Evolutionary conservation across 2,329 filamentous ascomycete genomes (phyloP).

Genomic region (Waltergamsia citrina): DNA sequence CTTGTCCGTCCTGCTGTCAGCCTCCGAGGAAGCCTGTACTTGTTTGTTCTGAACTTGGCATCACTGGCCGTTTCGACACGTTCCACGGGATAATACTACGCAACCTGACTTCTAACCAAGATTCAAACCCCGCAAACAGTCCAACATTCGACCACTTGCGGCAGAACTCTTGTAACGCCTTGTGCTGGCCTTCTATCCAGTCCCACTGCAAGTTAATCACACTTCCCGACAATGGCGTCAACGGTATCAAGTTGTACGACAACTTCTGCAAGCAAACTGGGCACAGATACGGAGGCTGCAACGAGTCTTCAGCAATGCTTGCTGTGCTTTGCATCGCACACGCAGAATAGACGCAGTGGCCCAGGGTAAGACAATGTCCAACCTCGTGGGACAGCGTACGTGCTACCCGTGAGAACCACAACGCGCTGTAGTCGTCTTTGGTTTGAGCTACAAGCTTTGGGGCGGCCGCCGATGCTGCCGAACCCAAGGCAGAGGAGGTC

Average conservation of each 20-base stretch:
- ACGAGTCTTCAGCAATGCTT: slow-evolving; percentile 44
- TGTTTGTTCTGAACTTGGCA: too few relatives aligned
- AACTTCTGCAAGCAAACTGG: slow-evolving; percentile 50
- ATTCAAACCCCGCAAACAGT: slow-evolving; percentile 34
- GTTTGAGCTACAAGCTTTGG: slow-evolving; percentile 11
- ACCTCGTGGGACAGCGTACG: slow-evolving; percentile 56
- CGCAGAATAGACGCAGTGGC: slow-evolving; percentile 56
- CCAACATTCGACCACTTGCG: slow-evolving; percentile 23
- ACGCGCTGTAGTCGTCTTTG: slow-evolving; percentile 17
- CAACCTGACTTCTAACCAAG: slow-evolving; percentile 26
- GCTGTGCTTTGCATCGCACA: slow-evolving; percentile 55
- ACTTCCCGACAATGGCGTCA: slow-evolving; percentile 14
- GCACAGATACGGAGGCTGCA: slow-evolving; percentile 56
- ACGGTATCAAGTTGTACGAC: slow-evolving; percentile 9
- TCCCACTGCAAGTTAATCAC: slow-evolving; percentile 9
- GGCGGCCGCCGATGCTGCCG: slow-evolving; percentile 21
- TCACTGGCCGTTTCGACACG: too few relatives aligned
- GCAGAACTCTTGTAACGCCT: slow-evolving; percentile 30
- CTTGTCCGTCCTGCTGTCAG: too few relatives aligned
- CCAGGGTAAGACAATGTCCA: slow-evolving; percentile 58
- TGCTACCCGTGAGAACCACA: slow-evolving; percentile 50
- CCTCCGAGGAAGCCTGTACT: too few relatives aligned
- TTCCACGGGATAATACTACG: too few relatives aligned
- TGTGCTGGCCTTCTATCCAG: slow-evolving; percentile 24
- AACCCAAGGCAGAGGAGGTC: too few relatives aligned